Percentiles rank a stretch among this genome's conserved stretches.
Conservation (phyloP, 1,139 yeast genomes). For the Arxiozyma bovina region DNA sequence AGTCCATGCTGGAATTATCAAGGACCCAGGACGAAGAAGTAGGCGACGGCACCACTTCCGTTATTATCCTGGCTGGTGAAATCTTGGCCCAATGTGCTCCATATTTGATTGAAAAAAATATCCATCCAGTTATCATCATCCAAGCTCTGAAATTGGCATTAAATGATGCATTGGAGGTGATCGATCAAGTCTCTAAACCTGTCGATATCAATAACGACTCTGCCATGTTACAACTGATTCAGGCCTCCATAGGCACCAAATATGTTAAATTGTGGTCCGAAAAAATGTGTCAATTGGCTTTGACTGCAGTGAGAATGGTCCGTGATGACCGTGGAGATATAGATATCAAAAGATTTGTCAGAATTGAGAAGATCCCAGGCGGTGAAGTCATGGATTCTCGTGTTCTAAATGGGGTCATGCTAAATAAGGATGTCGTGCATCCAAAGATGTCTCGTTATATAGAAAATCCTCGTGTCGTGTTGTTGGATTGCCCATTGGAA, state of each 20-base stretch:
- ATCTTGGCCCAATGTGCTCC: conserved; percentile 93
- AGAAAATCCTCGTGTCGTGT: conserved; percentile 78
- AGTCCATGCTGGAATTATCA: conserved; percentile 93
- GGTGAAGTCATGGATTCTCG: conserved; percentile 87
- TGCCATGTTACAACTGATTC: conserved; percentile 79
- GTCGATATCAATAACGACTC: conserved; percentile 76
- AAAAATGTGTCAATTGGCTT: conserved; percentile 82
- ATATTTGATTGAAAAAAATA: conserved; percentile 77
- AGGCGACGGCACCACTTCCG: conserved; percentile 97
- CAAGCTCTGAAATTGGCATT: conserved; percentile 90
- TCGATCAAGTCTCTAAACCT: conserved; percentile 74
- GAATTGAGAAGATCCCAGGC: conserved; percentile 95
- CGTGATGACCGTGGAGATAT: conserved; percentile 47
- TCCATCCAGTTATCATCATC: conserved; percentile 94
- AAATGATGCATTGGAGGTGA: conserved; percentile 80
- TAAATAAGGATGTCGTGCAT: conserved; percentile 95
- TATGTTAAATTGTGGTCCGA: conserved; percentile 87
- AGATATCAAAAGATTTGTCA: conserved; percentile 85
- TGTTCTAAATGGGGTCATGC: conserved; percentile 83
- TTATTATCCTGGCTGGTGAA: conserved; percentile 91
- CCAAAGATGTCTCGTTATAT: conserved; percentile 92
- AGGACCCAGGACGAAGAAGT: conserved; percentile 99
- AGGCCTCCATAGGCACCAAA: conserved; percentile 93
- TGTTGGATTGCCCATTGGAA: conserved; percentile 93
- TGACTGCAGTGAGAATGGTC: conserved; percentile 83